Evolutionary conservation across 2,329 filamentous ascomycete species (phyloP).

Genomic region (Hypoxylon sp.): DNA sequence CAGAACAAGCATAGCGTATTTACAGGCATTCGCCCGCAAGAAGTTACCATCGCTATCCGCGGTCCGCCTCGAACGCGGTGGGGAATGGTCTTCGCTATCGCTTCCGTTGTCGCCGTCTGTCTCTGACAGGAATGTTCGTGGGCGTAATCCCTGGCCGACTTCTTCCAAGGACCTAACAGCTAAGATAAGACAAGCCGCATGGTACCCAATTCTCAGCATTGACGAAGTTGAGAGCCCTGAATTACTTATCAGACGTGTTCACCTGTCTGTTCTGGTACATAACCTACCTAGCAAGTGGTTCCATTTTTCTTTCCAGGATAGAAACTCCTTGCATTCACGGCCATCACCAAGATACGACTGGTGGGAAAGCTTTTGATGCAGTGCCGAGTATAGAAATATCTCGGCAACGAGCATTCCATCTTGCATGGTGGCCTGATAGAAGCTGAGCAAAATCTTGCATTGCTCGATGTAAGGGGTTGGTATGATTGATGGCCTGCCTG

Average conservation of each 20-base stretch:
- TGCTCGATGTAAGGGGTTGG: conserved; percentile 58
- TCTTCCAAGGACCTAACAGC: conserved; percentile 53
- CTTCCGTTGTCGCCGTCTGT: conserved; percentile 36
- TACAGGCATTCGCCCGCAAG: conserved; percentile 50
- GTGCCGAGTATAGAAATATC: conserved; percentile 56
- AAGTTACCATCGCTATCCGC: conserved; percentile 37
- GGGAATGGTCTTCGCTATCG: conserved; percentile 35
- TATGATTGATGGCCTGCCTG: conserved; percentile 58
- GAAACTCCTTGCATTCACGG: conserved; percentile 55
- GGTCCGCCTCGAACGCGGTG: conserved; percentile 16
- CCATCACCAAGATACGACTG: conserved; percentile 52
- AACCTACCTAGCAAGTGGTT: conserved; percentile 54
- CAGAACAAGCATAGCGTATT: conserved; percentile 51
- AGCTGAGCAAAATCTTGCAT: conserved; percentile 58
- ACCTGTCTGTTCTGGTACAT: neutral
- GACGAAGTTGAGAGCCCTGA: conserved; percentile 55
- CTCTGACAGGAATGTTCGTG: conserved; percentile 51
- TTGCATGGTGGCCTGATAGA: conserved; percentile 59
- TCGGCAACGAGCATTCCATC: conserved; percentile 60
- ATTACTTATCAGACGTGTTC: conserved; percentile 7
- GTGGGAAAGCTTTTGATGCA: conserved; percentile 56
- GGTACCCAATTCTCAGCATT: conserved; percentile 55
- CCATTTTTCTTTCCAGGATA: conserved; percentile 56
- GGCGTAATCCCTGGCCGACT: conserved; percentile 51
- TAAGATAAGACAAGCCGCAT: conserved; percentile 55